Evolutionary conservation across 345 rosid genomes (phyloP), one percentile per base, ranked within the genome.

Genomic region (Lepidium sativum): DNA sequence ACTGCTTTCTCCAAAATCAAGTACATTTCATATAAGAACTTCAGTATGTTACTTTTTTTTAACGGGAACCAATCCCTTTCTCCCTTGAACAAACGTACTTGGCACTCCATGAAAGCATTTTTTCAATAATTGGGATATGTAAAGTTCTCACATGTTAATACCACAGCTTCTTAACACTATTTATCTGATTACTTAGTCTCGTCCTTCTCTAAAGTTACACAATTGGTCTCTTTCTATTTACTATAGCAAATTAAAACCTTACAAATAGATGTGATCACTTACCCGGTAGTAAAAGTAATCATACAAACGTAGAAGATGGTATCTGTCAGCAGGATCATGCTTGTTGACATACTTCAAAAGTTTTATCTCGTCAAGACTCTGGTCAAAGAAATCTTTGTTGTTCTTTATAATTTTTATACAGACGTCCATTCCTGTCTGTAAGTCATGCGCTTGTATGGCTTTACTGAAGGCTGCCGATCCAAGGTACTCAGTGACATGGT

Each of bases 391-490:
- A 73, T 95, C 99, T 81, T 95, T 95, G 80, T 95, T 95, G 85
- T 91, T 95, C 79, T 95, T 95, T 69, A 95, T 88, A 47, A 95
- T 95, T 78, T 95, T 95, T 55, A 95, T 85, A 71, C 99, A 95
- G 39, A 95, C 99, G 43, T 95, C 99, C 89, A 91, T 88, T 65
- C 99, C 96, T 21, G 96, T 91, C 69, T 94, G 92, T 64, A 95
- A 83, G 72, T 95, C 99, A 81, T 95, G 99, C 17, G 99, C 97
- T 81, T 95, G 99, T 75, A 95, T 86, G 77, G 99, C 97, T 78
- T 95, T 95, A 71, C 99, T 95, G 68, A 94, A 95, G 31, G 99
- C 99, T 63, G 99, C 99, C 9, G 99, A 95, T 49, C 99, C 99
- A 77, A 95, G 95, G 78, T 88, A 91, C 82, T 95, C 99, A 0